A percentile compares a stretch with the other conserved stretches of the same genome.
phyloP scores from a whole-genome alignment of 257 asterid species.

The Nicotiana otophora region DNA sequence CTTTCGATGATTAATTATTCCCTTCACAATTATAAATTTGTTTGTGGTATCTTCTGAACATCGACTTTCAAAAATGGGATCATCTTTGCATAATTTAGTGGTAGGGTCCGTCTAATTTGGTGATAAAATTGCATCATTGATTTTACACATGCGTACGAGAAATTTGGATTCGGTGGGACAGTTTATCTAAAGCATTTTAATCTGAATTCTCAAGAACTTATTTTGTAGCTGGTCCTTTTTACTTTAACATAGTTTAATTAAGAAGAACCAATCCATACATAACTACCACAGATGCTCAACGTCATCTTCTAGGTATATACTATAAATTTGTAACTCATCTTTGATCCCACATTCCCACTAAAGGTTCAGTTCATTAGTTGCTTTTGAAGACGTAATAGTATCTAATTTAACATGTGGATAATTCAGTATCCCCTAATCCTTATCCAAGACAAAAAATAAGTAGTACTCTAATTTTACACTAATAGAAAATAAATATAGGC shows the following conservation, averaged over 20 bases:
- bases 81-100: constrained; percentile 13
- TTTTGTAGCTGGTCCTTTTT: not conserved
- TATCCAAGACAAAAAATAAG: not conserved
- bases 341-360: constrained; percentile 9
- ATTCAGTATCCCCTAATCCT: constrained; percentile 4
- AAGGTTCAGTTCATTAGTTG: constrained; percentile 25
- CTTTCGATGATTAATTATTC: not conserved
- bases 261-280: not conserved
- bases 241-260: not conserved
- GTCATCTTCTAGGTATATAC: constrained; percentile 36
- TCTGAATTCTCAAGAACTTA: not conserved
- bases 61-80: constrained; percentile 23
- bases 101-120: constrained; percentile 21
- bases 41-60: constrained; percentile 17
- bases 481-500: too few relatives aligned
- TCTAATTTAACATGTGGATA: constrained; percentile 23
- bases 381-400: not conserved
- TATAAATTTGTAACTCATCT: not conserved
- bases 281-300: not conserved
- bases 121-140: not conserved
- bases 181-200: not conserved
- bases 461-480: too few relatives aligned
- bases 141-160: not conserved
- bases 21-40: not conserved
- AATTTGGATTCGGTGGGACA: not conserved